Evolutionary conservation across 2,329 filamentous ascomycete species (phyloP), one percentile per base, ranked within the genome.

Genomic region (Arachnomyces sp.): DNA sequence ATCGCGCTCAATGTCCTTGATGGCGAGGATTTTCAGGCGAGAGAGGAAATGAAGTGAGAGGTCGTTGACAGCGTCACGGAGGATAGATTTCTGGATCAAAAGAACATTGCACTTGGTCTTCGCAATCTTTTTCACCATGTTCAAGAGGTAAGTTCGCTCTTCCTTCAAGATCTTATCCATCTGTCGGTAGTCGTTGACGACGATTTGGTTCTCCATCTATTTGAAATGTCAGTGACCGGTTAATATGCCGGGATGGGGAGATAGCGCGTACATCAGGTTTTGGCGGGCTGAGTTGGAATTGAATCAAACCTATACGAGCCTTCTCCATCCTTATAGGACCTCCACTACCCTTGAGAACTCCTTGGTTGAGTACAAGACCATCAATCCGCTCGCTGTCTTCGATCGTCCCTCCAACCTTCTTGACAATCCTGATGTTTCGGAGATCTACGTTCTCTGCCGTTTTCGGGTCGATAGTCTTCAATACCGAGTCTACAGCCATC

Each of bases 141-240:
- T 96, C 44, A 98, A 78, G 49, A 98, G 79, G 68, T 98, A 98
- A 53, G 92, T 86, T 52, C 92, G 86, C 73, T 98, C 92, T 71
- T 98, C 92, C 72, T 98, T 98, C 54, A 98, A 78, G 52, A 98
- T 98, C 77, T 96, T 98, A 74, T 98, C 92, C 92, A 98, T 98
- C 66, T 98, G 92, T 60, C 92, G 80, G 76, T 98, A 98, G 72
- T 98, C 92, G 67, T 98, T 98, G 59, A 98, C 92, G 25, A 94
- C 83, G 50, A 98, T 96, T 60, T 93, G 92, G 71, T 98, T 98
- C 73, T 98, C 92, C 92, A 98, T 98, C 80, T 87, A 53, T 36
- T 42, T 43, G 16, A 25, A 37, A 6, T 8, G 15, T 32, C 12
- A 32, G 31, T 32, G 4, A 16, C 7, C n/a, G n/a, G 31, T 5